Conservation (phyloP, 139 green algal genomes). For the Haematococcus sp. region DNA sequence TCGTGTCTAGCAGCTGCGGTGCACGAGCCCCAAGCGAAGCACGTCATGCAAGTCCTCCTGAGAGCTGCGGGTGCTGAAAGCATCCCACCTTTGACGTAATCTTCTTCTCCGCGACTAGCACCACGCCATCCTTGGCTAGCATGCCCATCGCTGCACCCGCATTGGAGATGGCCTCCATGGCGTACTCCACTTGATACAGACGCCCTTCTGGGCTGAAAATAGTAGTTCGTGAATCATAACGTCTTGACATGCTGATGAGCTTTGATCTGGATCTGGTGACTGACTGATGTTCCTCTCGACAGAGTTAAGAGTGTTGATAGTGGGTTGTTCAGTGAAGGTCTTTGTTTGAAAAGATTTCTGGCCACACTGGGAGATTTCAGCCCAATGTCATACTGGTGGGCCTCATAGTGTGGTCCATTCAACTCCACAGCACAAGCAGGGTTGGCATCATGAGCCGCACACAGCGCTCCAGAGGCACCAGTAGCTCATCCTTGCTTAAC, state of each 20-base stretch:
- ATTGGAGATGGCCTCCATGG: conserved; percentile 99
- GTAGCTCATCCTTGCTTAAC: too few species aligned
- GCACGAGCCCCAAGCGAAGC: not conserved
- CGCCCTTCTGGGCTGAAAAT: conserved; percentile 97
- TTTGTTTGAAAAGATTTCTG: too few species aligned
- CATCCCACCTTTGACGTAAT: conserved; percentile 91
- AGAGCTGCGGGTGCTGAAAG: not conserved
- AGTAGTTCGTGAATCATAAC: conserved; percentile 97
- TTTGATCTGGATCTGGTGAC: too few species aligned
- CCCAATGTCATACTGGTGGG: too few species aligned
- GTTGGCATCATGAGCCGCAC: too few species aligned
- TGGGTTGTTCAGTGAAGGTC: too few species aligned
- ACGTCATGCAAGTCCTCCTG: not conserved
- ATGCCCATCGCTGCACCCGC: conserved; percentile 92
- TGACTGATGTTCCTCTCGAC: too few species aligned
- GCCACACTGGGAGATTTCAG: too few species aligned
- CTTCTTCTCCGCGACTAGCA: conserved; percentile 96
- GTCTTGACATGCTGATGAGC: conserved; percentile 22
- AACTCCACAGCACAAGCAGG: too few species aligned
- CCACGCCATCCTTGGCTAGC: conserved; percentile 88
- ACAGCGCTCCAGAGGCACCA: too few species aligned
- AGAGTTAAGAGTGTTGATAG: too few species aligned
- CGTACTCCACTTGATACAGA: conserved; percentile 94
- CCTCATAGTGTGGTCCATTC: too few species aligned
- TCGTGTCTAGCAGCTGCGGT: conserved; percentile 85